phyloP scores from a whole-genome alignment of 257 asterid species.

The Solanum microdontum region DNA sequence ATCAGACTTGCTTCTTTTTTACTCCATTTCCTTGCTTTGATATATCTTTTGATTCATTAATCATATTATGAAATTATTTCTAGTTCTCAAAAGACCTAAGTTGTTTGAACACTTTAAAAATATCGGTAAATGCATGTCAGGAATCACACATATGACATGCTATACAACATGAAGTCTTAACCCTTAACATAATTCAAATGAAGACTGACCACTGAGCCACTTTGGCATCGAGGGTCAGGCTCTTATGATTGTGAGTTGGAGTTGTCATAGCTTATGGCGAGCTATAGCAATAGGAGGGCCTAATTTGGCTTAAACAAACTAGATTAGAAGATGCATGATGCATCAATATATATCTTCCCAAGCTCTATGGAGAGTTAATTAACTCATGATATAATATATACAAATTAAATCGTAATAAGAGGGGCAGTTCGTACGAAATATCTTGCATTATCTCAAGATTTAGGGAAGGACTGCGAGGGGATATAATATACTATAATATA shows the following conservation, averaged over 20 bases:
- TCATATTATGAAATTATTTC: neutral
- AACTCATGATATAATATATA: neutral
- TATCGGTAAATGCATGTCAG: neutral
- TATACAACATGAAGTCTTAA: neutral
- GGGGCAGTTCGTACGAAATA: neutral
- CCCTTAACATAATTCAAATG: neutral
- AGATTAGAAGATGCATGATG: neutral
- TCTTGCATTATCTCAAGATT: neutral
- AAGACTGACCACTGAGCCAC: neutral
- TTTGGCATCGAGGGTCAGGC: neutral
- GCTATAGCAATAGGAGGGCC: neutral
- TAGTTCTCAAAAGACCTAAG: neutral
- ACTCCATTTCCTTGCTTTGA: neutral
- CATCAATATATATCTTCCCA: neutral
- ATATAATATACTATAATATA: neutral
- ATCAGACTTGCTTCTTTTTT: neutral
- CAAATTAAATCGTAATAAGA: too few species aligned
- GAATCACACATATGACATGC: neutral
- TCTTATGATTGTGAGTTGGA: neutral
- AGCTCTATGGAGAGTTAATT: neutral
- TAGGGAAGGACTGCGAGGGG: neutral
- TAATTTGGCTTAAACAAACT: neutral
- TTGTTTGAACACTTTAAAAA: neutral
- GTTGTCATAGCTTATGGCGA: neutral
- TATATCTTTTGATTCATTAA: neutral